Conservation (phyloP, 257 asterid species). For the Scutellaria minor region DNA sequence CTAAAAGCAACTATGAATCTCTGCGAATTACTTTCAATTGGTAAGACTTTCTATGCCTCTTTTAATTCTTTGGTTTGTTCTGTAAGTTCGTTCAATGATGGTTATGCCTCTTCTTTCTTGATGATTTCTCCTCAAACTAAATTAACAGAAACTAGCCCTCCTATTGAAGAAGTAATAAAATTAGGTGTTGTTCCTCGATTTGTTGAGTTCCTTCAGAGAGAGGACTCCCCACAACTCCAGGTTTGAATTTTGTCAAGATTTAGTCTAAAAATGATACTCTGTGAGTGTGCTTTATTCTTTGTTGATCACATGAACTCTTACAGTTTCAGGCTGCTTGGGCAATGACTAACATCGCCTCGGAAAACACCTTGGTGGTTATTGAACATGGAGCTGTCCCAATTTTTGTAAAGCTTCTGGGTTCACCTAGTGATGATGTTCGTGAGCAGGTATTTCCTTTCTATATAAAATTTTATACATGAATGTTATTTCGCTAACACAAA, state of each 20-base stretch:
- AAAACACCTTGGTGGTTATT: slow-evolving; percentile 84
- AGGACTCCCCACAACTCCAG: slow-evolving; percentile 87
- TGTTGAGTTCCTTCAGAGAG: slow-evolving; percentile 81
- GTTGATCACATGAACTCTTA: slow-evolving; percentile 24
- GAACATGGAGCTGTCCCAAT: slow-evolving; percentile 90
- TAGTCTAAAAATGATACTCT: neutral
- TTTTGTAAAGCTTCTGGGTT: slow-evolving; percentile 78
- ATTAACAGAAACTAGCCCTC: slow-evolving; percentile 80
- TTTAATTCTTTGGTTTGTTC: neutral
- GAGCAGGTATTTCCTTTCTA: slow-evolving; percentile 67
- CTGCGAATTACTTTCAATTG: slow-evolving; percentile 86
- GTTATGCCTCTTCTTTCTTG: slow-evolving; percentile 22
- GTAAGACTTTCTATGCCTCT: slow-evolving; percentile 39
- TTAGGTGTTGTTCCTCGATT: slow-evolving; percentile 95
- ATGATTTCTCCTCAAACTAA: slow-evolving; percentile 12
- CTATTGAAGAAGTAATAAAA: slow-evolving; percentile 92
- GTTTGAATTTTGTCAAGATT: slow-evolving; percentile 41
- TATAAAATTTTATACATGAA: neutral
- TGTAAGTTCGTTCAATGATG: neutral
- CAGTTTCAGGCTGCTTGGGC: slow-evolving; percentile 99
- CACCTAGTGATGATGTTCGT: slow-evolving; percentile 94
- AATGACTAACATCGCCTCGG: slow-evolving; percentile 92
- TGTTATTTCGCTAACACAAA: too few relatives aligned
- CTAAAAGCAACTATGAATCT: slow-evolving; percentile 81
- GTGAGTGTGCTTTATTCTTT: slow-evolving; percentile 4